Percentiles rank a stretch among this genome's conserved stretches.
Conservation (phyloP, 192 early-diverging fungal species). For the Coemansia sp. region DNA sequence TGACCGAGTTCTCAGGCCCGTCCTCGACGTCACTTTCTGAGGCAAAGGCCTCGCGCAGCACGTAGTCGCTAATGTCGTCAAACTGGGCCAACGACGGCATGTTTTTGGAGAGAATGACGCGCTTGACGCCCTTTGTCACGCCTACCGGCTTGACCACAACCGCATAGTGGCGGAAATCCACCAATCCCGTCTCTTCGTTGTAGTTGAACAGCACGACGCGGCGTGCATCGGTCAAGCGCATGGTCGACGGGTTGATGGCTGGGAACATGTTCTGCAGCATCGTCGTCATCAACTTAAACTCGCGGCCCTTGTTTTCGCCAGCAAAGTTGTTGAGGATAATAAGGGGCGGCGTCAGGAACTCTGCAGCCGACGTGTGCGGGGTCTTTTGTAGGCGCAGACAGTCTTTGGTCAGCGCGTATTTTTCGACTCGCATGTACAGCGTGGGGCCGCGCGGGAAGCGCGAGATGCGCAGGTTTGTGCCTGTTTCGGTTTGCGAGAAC, state of each 20-base stretch:
- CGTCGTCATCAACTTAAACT: slow-evolving; percentile 86
- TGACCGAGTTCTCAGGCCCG: slow-evolving; percentile 82
- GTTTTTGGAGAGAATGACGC: slow-evolving; percentile 69
- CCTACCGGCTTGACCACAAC: slow-evolving; percentile 87
- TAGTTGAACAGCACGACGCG: slow-evolving; percentile 92
- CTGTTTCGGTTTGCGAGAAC: slow-evolving; percentile 80
- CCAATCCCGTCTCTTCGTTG: slow-evolving; percentile 74
- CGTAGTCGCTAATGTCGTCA: slow-evolving; percentile 91
- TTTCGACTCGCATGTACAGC: slow-evolving; percentile 77
- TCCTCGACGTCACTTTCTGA: slow-evolving; percentile 94
- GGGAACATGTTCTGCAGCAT: slow-evolving; percentile 98
- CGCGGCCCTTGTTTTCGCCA: slow-evolving; percentile 31
- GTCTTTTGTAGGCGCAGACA: slow-evolving; percentile 73
- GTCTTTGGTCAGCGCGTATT: slow-evolving; percentile 83
- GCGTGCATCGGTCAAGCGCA: slow-evolving; percentile 85
- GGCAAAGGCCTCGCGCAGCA: slow-evolving; percentile 78
- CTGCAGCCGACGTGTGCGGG: slow-evolving; percentile 74
- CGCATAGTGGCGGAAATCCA: slow-evolving; percentile 94
- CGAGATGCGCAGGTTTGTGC: slow-evolving; percentile 81
- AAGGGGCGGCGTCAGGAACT: slow-evolving; percentile 79
- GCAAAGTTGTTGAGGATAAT: slow-evolving; percentile 60
- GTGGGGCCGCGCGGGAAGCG: slow-evolving; percentile 92
- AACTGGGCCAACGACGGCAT: slow-evolving; percentile 77
- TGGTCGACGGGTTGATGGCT: slow-evolving; percentile 91
- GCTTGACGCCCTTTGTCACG: slow-evolving; percentile 87